Evolutionary conservation across 768 basidiomycete species (phyloP), one percentile per base, ranked within the genome.

Genomic region (Epithele typhae): DNA sequence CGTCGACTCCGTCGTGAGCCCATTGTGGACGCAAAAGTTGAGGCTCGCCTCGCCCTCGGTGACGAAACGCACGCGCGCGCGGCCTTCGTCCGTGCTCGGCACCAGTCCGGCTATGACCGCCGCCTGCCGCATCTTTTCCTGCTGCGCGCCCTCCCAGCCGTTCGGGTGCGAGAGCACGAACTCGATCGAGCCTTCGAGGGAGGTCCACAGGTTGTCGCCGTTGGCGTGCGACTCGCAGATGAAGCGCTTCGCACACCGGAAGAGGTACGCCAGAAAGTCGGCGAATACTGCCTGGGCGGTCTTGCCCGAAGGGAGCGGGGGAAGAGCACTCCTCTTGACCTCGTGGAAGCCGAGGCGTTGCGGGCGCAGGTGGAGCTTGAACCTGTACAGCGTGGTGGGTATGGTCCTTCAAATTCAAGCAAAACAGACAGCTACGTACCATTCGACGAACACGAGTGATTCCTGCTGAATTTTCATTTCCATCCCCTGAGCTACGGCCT

Each of bases 21-120:
- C 71, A 43, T 68, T 74, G 24, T 68, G 63, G 18, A 81, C 67
- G 44, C 79, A 81, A 53, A 71, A 82, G 51, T 82, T 76, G 11
- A 82, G 57, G 52, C 76, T 78, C 0, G 81, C 81, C 52, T 84
- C 81, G 0, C 81, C 81, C 51, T 83, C 81, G 0, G 79, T 82
- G n/a, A 82, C 70, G 45, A 83, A 75, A 1, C 71, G 72, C 1
- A 82, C 55, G 0, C 78, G 72, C 3, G 65, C 58, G 25, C 69
- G 72, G 0, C 69, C 73, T 12, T 61, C 63, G 1, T 56, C 46
- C 0, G 60, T 68, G 41, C 73, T 61, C 0, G 71, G 62, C 9
- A 84, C 64, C 18, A 84, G 67, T 8, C 77, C 76, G 0, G 78
- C 81, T n/a, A 58, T 46, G 1, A 74, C 63, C 0, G 78, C 78